Percentiles rank a stretch among this genome's conserved stretches.
These are phyloP conservation scores for Vitis labrusca DNA, from an alignment of 164 flowering plant species.

Conservation along the genomic window DNA sequence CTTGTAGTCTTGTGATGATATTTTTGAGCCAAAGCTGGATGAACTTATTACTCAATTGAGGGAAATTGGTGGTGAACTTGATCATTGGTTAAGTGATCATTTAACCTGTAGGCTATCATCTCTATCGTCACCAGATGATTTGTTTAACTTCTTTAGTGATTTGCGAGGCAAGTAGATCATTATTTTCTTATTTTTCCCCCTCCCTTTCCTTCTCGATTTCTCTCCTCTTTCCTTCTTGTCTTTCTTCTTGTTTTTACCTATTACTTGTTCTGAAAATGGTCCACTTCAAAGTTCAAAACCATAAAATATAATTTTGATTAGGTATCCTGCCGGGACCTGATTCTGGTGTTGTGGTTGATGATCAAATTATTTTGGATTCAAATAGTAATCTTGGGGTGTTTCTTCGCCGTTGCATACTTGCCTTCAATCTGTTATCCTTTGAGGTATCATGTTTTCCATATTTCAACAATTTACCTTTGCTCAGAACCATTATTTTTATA, in stretches of 20 bases:
- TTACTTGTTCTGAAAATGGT: neutral
- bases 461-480: no score
- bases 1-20: conserved; percentile 67
- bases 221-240: neutral
- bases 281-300: neutral
- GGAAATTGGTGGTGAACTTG: conserved; percentile 47
- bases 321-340: conserved; percentile 71
- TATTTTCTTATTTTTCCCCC: neutral
- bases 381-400: conserved; percentile 74
- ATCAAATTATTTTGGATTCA: conserved; percentile 75
- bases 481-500: no score
- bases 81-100: conserved; percentile 58
- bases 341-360: conserved; percentile 60
- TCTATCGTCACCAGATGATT: conserved; percentile 78
- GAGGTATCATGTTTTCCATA: conserved; percentile 54
- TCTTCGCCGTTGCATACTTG: conserved; percentile 80
- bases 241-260: neutral
- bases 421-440: conserved; percentile 70
- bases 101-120: conserved; percentile 54
- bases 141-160: conserved; percentile 67
- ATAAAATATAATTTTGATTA: conserved; percentile 15
- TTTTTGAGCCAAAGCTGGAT: conserved; percentile 81
- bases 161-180: conserved; percentile 53
- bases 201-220: neutral
- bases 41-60: conserved; percentile 59